Conservation (phyloP, 805 yeast species). For the Kluyveromyces aestuarii region DNA sequence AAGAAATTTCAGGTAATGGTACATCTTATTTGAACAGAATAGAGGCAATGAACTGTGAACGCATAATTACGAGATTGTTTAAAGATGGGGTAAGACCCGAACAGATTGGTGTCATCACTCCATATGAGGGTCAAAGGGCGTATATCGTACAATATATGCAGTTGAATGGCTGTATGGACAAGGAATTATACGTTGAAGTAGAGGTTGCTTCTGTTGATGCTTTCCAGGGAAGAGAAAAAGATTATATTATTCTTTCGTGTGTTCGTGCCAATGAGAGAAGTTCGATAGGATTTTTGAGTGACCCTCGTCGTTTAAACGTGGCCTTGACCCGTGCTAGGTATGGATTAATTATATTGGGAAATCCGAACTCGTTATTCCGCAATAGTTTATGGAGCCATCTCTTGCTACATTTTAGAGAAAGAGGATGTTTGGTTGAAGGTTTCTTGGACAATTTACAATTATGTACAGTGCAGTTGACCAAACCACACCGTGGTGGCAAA, state of each 20-base stretch:
- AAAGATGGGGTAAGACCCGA: slow-evolving; percentile 68
- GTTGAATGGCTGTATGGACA: slow-evolving; percentile 57
- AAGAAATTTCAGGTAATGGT: slow-evolving; percentile 77
- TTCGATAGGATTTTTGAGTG: slow-evolving; percentile 74
- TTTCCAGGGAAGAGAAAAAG: slow-evolving; percentile 96
- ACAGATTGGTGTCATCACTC: slow-evolving; percentile 89
- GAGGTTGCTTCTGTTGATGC: slow-evolving; percentile 97
- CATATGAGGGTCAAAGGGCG: slow-evolving; percentile 89
- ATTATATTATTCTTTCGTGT: slow-evolving; percentile 87
- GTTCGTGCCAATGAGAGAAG: slow-evolving; percentile 77
- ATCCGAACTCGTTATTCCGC: slow-evolving; percentile 65
- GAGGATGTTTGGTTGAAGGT: slow-evolving; percentile 87
- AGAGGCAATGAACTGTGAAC: slow-evolving; percentile 85
- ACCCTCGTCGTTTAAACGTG: slow-evolving; percentile 80
- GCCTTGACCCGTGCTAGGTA: slow-evolving; percentile 83
- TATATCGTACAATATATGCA: slow-evolving; percentile 72
- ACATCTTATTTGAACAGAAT: slow-evolving; percentile 75
- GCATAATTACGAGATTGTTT: slow-evolving; percentile 61
- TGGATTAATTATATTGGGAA: slow-evolving; percentile 75
- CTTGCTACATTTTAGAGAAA: slow-evolving; percentile 68
- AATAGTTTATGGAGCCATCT: slow-evolving; percentile 73
- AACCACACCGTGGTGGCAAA: slow-evolving; percentile 12
- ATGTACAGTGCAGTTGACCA: slow-evolving; percentile 48
- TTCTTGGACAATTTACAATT: slow-evolving; percentile 70
- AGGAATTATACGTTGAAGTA: slow-evolving; percentile 55